Evolutionary conservation across 805 yeast species (phyloP).

Genomic region (Ascoidea tarda): DNA sequence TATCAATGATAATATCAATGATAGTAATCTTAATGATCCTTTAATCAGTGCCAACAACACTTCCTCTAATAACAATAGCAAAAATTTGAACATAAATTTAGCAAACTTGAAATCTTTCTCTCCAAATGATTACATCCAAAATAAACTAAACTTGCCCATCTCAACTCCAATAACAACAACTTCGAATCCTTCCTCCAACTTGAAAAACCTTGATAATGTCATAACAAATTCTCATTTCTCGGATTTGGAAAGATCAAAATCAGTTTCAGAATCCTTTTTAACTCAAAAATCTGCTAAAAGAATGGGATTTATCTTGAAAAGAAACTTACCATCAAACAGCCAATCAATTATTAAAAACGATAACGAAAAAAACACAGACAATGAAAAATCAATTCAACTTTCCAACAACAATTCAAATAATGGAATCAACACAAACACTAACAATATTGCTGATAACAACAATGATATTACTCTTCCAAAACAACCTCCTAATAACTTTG

Average conservation of each 20-base stretch:
- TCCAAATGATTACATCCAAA: neutral
- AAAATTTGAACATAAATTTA: too few relatives aligned
- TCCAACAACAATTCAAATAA: too few relatives aligned
- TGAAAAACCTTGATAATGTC: neutral
- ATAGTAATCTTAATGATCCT: neutral
- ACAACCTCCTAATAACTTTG: neutral
- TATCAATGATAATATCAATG: neutral
- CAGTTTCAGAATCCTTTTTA: neutral
- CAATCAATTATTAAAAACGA: neutral
- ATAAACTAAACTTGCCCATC: neutral
- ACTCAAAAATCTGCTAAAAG: neutral
- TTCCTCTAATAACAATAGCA: neutral
- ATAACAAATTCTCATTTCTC: neutral
- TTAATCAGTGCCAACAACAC: too few relatives aligned
- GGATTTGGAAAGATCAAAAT: neutral
- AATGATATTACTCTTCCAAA: neutral
- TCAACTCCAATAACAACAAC: neutral
- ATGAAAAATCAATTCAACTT: neutral
- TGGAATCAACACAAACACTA: neutral
- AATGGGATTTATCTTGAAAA: neutral
- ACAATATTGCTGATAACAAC: too few relatives aligned
- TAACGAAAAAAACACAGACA: neutral
- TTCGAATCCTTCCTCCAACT: neutral
- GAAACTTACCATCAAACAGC: neutral
- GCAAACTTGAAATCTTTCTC: too few relatives aligned